These are phyloP conservation scores for Kazachstania taianensis DNA, from an alignment of 805 yeast species.

Conservation along the genomic window DNA sequence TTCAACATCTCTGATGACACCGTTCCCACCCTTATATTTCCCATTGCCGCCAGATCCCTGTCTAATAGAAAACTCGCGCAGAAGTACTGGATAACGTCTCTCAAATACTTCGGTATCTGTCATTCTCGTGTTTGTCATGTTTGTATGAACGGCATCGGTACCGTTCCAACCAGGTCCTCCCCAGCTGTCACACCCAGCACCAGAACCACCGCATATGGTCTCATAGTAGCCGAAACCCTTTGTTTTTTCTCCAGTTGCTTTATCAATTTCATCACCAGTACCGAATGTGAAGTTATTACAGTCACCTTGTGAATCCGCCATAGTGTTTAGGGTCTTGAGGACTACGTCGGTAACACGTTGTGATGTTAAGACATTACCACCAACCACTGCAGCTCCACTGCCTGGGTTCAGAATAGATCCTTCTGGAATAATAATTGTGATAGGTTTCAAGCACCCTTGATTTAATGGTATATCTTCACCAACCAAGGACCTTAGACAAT, in stretches of 20 bases:
- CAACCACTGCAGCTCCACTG: constrained; percentile 84
- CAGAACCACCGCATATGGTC: constrained; percentile 93
- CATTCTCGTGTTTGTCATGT: constrained; percentile 88
- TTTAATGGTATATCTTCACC: constrained; percentile 84
- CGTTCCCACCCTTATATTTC: constrained; percentile 66
- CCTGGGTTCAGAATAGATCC: constrained; percentile 64
- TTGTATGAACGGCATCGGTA: constrained; percentile 82
- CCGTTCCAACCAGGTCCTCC: constrained; percentile 74
- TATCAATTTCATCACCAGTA: constrained; percentile 54
- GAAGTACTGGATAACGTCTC: constrained; percentile 73
- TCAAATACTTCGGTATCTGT: constrained; percentile 88
- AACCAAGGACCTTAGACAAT: constrained; percentile 76
- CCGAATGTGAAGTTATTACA: constrained; percentile 94
- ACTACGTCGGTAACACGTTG: constrained; percentile 89
- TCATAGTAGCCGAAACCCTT: constrained; percentile 84
- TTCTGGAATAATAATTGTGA: constrained; percentile 54
- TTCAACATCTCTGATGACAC: constrained; percentile 77
- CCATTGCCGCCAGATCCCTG: constrained; percentile 76
- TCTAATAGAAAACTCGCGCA: constrained; percentile 64
- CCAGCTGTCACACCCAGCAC: constrained; percentile 50
- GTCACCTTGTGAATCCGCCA: constrained; percentile 94
- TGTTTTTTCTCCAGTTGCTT: constrained; percentile 34
- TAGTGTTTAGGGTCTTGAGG: constrained; percentile 73
- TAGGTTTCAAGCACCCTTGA: constrained; percentile 83
- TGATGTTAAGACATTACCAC: constrained; percentile 90